A percentile compares a stretch with the other conserved stretches of the same genome.
Conservation (phyloP, 306 rosid species). For the Adenanthera pavonina region DNA sequence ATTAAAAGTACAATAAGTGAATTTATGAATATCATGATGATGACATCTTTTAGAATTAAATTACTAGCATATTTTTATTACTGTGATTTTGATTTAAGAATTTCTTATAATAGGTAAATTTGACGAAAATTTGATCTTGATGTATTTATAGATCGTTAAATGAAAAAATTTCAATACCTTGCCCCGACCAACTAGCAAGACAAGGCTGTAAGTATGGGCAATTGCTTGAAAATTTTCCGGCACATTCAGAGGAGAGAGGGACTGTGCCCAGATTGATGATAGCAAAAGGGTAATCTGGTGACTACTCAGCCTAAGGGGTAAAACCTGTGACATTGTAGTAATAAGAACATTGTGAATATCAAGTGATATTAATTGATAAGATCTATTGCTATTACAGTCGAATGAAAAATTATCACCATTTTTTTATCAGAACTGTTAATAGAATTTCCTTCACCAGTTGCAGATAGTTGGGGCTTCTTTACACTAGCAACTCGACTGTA, state of each 20-base stretch:
- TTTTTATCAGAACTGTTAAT: slow-evolving; percentile 46
- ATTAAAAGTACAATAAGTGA: neutral
- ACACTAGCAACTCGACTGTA: slow-evolving; percentile 60
- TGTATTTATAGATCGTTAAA: neutral
- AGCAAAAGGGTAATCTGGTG: slow-evolving; percentile 88
- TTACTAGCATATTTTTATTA: neutral
- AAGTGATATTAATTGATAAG: slow-evolving; percentile 28
- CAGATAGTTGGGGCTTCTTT: slow-evolving; percentile 44
- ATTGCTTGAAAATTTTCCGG: slow-evolving; percentile 95
- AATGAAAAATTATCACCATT: slow-evolving; percentile 51
- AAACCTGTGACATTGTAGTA: slow-evolving; percentile 57
- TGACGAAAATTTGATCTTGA: slow-evolving; percentile 7
- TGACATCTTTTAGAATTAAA: neutral
- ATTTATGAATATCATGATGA: neutral
- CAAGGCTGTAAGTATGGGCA: slow-evolving; percentile 89
- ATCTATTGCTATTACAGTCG: slow-evolving; percentile 16
- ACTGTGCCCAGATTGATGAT: slow-evolving; percentile 89
- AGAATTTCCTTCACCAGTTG: slow-evolving; percentile 45
- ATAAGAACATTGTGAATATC: slow-evolving; percentile 33
- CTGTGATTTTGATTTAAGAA: neutral
- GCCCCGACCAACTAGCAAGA: slow-evolving; percentile 80
- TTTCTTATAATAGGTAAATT: slow-evolving; percentile 3
- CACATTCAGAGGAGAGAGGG: slow-evolving; percentile 71
- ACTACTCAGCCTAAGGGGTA: slow-evolving; percentile 84
- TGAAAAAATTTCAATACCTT: slow-evolving; percentile 62